These are phyloP conservation scores for Calonectria leucothoes DNA, from an alignment of 2,329 filamentous ascomycete species.

Conservation along the genomic window DNA sequence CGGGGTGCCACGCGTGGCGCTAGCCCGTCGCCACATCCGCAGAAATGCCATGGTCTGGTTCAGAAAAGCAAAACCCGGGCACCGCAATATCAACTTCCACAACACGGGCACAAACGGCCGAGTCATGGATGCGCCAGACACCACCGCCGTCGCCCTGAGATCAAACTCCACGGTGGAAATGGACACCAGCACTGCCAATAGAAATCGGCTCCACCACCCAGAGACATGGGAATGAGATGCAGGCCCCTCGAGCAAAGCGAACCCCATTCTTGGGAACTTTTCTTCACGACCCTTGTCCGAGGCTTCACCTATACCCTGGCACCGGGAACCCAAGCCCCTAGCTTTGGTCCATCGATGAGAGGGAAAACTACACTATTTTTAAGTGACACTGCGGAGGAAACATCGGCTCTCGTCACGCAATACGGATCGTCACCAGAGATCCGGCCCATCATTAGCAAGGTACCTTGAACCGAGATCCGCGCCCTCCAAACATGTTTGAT, in stretches of 20 bases:
- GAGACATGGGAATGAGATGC: constrained; percentile 5
- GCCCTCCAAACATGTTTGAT: constrained; percentile 2
- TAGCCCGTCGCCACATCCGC: not conserved
- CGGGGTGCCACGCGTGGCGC: not conserved
- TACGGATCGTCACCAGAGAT: constrained; percentile 10
- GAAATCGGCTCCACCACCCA: not conserved
- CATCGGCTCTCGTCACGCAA: constrained; percentile 9
- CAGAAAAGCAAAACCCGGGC: not conserved
- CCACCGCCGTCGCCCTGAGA: not conserved
- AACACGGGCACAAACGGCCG: constrained; percentile 1
- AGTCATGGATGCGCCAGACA: constrained; percentile 10
- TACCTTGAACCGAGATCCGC: constrained; percentile 1
- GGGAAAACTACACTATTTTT: constrained; percentile 20
- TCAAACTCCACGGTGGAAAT: not conserved
- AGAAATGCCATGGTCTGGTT: not conserved
- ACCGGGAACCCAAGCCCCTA: constrained; percentile 3
- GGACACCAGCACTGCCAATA: not conserved
- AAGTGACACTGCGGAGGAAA: constrained; percentile 14
- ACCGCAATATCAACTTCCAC: not conserved
- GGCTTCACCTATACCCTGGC: not conserved
- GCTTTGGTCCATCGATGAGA: constrained; percentile 2
- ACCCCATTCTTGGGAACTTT: constrained; percentile 4
- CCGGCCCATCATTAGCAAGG: not conserved
- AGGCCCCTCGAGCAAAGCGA: not conserved
- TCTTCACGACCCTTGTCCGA: not conserved